Conservation (phyloP, 1,139 yeast genomes). For the Arxiozyma heterogenica region DNA sequence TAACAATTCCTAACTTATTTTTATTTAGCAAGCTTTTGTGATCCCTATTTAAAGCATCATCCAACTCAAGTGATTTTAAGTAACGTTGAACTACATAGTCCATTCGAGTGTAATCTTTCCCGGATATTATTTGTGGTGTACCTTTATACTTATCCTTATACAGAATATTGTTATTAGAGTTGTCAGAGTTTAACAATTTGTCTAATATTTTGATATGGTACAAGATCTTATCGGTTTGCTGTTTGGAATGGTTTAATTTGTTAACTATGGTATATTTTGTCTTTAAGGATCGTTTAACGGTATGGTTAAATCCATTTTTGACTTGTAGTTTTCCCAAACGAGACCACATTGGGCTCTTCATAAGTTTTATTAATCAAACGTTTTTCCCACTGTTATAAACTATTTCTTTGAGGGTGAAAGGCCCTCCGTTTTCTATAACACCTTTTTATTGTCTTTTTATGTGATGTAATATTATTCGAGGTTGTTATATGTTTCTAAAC, state of each 20-base stretch:
- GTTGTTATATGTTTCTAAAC: neutral
- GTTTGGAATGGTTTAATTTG: slow-evolving; percentile 1
- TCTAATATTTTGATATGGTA: slow-evolving; percentile 11
- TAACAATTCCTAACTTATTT: slow-evolving; percentile 20
- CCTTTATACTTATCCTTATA: slow-evolving; percentile 21
- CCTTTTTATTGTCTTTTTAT: too few species aligned
- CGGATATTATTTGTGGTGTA: slow-evolving; percentile 18
- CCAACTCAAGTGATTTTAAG: slow-evolving; percentile 15
- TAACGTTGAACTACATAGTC: slow-evolving; percentile 18
- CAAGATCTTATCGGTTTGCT: neutral
- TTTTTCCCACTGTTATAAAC: neutral
- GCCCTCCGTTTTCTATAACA: neutral
- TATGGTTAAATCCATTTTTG: slow-evolving; percentile 1
- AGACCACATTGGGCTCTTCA: neutral
- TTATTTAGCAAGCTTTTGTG: slow-evolving; percentile 3
- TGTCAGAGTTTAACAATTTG: slow-evolving; percentile 14
- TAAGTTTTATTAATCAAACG: neutral
- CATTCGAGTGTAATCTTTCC: slow-evolving; percentile 16
- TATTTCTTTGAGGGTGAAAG: neutral
- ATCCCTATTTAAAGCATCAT: slow-evolving; percentile 10
- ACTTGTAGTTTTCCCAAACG: neutral
- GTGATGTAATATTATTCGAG: neutral
- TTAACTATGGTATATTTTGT: slow-evolving; percentile 25
- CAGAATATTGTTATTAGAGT: slow-evolving; percentile 18
- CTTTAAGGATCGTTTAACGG: slow-evolving; percentile 13